These are phyloP conservation scores for Persicaria tinctoria DNA, from an alignment of 148 eudicot species.

Conservation along the genomic window DNA sequence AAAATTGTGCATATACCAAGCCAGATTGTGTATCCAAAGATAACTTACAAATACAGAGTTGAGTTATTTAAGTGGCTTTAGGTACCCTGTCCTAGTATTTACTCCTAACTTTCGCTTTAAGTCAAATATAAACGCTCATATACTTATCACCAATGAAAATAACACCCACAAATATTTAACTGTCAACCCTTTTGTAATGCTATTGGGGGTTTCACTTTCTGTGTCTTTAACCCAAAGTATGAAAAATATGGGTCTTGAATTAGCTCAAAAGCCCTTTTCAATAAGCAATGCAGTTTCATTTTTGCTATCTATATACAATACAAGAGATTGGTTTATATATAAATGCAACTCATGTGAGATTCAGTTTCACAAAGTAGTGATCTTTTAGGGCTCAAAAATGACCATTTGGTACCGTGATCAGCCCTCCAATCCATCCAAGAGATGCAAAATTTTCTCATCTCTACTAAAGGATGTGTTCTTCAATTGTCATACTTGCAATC, in stretches of 20 bases:
- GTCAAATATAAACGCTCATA: constrained; percentile 2
- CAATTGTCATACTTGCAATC: constrained; percentile 36
- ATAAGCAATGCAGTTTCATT: constrained; percentile 1
- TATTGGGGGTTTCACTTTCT: neutral
- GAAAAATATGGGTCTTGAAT: neutral
- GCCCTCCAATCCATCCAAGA: constrained; percentile 32
- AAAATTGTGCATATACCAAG: too few species aligned
- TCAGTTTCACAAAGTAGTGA: neutral
- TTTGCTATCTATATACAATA: neutral
- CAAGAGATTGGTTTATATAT: constrained; percentile 1
- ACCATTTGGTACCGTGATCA: constrained; percentile 25
- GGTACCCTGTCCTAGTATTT: constrained; percentile 12
- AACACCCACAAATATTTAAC: neutral
- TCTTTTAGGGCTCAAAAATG: neutral
- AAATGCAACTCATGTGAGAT: neutral
- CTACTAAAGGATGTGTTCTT: constrained; percentile 47
- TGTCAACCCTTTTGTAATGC: neutral
- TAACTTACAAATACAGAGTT: constrained; percentile 10
- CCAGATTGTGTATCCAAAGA: neutral
- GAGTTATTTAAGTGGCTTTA: constrained; percentile 3
- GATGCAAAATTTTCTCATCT: constrained; percentile 40
- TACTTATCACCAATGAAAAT: neutral
- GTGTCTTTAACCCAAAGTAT: constrained; percentile 11
- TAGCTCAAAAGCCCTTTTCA: constrained; percentile 9
- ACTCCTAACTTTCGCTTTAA: constrained; percentile 11